A percentile compares a stretch with the other conserved stretches of the same genome.
phyloP scores from a whole-genome alignment of 306 rosid species.

The Quercus berberidifolia region DNA sequence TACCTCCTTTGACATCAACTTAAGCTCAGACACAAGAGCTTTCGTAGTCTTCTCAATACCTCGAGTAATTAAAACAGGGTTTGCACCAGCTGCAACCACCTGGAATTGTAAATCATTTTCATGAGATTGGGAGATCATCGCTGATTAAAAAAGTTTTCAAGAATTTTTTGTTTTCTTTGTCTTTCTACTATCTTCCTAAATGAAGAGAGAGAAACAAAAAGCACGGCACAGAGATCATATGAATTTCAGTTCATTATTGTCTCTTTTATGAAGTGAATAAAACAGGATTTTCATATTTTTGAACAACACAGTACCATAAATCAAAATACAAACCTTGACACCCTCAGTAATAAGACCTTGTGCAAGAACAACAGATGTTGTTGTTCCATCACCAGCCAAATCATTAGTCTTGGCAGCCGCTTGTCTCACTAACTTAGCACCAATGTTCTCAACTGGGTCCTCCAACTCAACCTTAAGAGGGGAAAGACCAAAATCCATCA shows the following conservation, averaged over 20 bases:
- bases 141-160: not conserved
- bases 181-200: no score
- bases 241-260: no score
- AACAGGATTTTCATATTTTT: not conserved
- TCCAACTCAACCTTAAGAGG: constrained; percentile 85
- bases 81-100: constrained; percentile 99
- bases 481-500: not conserved
- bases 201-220: no score
- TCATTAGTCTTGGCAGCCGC: constrained; percentile 99
- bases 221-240: no score
- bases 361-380: constrained; percentile 97
- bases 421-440: constrained; percentile 97
- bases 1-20: constrained; percentile 88
- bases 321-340: constrained; percentile 53
- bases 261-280: not conserved
- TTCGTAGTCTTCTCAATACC: constrained; percentile 93
- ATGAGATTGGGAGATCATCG: no score
- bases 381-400: constrained; percentile 98
- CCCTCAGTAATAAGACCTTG: constrained; percentile 99
- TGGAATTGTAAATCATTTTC: constrained; percentile 11
- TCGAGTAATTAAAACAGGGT: constrained; percentile 94
- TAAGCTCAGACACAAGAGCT: constrained; percentile 81
- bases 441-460: constrained; percentile 99
- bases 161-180: not conserved
- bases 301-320: not conserved